Base-by-base conservation (phyloP, 2,329 filamentous ascomycete genomes). In the Diaporthe batatas region DNA sequence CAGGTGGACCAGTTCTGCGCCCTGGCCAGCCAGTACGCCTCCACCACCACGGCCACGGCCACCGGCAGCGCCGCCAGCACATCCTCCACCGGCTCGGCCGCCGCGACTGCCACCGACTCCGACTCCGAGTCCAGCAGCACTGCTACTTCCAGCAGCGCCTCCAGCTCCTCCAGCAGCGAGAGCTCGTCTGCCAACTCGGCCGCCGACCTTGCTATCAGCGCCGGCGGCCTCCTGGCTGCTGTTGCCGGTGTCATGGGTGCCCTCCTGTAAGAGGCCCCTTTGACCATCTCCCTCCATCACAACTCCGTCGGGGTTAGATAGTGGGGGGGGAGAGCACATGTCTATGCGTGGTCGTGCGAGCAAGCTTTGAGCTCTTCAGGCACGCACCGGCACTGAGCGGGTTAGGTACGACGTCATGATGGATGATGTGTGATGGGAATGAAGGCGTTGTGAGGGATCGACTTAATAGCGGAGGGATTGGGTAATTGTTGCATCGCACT, bases 1-100 rank as follows among this genome's bases (percentile, higher is more conserved):
- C 82, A 85, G 78, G 82, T 85, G 75, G 78, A 79, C 73, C 81
- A 83, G 77, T 84, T 80, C 82, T 88, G 87, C 82, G 78, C 80
- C 72, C 83, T 85, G 76, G 85, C 84, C 73, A 84, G 81, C 73
- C 81, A 84, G 77, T 84, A 82, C 80, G 72, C 77, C 16, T 62
- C 79, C 34, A 69, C 76, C 14, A 75, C 79, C 55, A 69, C 78
- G 39, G 71, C 75, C 74, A 72, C 78, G 23, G 75, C 75, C 12
- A 54, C 76, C 3, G 69, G 75, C n/a, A 72, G 77, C 6, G 68
- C 74, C n/a, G 59, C 75, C n/a, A 57, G 72, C 29, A 47, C 76
- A 18, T 72, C 77, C 36, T 73, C 77, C 39, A 44, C 58, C 53
- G 76, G 77, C 51, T 73, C 77, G 39, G 73, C 72, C 57, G 64